Base-by-base conservation (phyloP, 2,329 filamentous ascomycete genomes). In the Ilyonectria robusta region DNA sequence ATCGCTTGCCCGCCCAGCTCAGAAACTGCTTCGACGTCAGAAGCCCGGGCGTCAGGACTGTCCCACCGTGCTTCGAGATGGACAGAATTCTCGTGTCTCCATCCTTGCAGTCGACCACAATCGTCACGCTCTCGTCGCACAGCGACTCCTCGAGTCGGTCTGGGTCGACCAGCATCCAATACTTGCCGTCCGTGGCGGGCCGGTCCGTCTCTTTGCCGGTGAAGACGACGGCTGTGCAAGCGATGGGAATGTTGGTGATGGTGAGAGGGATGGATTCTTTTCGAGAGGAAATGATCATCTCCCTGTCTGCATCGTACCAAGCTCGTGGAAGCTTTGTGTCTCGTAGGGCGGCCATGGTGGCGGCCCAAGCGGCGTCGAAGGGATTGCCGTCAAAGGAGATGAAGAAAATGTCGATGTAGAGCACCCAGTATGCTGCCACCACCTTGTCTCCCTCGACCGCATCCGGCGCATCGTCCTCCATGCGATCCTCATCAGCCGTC, bases 381-480 rank as follows among this genome's bases (percentile, higher is more conserved):
- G 94, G 89, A 76, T 96, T 97, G 6, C 95, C 95, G 70, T 97
- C 95, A 56, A 97, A 90, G 0, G 94, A 97, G 72, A 99, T 92
- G 82, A 97, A 96, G 77, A 98, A 88, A n/a, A 98, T 86, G 78
- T 98, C 95, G 71, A 99, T 93, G 81, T 97, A 98, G 21, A 99
- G 89, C 10, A 93, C 91, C 96, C 95, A 99, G 80, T 97, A 98
- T 0, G 92, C 96, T 78, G 93, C 95, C 11, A 95, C 81, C n/a
- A 78, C 78, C 7, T 78, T 78, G 11, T 82, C 79, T 50, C 79
- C 82, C 17, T 75, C 78, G 44, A 78, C 77, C 6, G 81, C 77
- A 4, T 69, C 71, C 17, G 61, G 59, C 8, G 76, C 76, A 1
- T 81, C 82, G 6, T 82, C 81, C 4, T 84, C 78, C 61, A 83